Conservation (phyloP, 306 rosid species). For the Cucumis hystrix region DNA sequence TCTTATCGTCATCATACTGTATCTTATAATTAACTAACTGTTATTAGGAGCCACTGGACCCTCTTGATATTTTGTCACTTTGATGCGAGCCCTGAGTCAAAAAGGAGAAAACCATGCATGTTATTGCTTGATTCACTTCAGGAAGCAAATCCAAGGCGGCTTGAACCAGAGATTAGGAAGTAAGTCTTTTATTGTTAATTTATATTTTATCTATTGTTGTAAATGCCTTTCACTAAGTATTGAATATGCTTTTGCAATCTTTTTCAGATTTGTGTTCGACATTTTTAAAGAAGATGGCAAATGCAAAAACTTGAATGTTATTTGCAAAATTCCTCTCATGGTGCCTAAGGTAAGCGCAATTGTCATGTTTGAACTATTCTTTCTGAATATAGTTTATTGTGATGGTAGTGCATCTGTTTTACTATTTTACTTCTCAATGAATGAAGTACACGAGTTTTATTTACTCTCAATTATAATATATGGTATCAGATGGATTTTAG, state of each 20-base stretch:
- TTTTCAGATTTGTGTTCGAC: constrained; percentile 52
- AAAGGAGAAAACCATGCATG: constrained; percentile 45
- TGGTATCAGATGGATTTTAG: too few relatives aligned
- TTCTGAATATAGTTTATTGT: not conserved
- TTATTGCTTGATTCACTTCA: constrained; percentile 69
- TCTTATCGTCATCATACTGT: not conserved
- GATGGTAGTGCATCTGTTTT: too few relatives aligned
- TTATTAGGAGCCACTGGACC: constrained; percentile 62
- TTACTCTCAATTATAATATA: too few relatives aligned
- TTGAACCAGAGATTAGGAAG: constrained; percentile 71
- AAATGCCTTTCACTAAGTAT: not conserved
- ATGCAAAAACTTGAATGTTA: constrained; percentile 17
- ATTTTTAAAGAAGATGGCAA: constrained; percentile 38
- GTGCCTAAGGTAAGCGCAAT: constrained; percentile 35
- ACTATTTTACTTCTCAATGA: too few relatives aligned
- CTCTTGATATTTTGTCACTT: constrained; percentile 71
- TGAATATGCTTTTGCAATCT: not conserved
- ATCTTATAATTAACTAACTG: constrained; percentile 12
- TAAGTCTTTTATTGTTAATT: constrained; percentile 12
- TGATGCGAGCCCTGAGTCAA: constrained; percentile 34
- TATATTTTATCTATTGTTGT: not conserved
- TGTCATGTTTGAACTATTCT: not conserved
- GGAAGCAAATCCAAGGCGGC: constrained; percentile 38
- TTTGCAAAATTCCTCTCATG: constrained; percentile 44
- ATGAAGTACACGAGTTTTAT: too few relatives aligned